A percentile compares a stretch with the other conserved stretches of the same genome.
Evolutionary conservation across 768 basidiomycete species (phyloP).

Genomic region (Suillus subaureus): DNA sequence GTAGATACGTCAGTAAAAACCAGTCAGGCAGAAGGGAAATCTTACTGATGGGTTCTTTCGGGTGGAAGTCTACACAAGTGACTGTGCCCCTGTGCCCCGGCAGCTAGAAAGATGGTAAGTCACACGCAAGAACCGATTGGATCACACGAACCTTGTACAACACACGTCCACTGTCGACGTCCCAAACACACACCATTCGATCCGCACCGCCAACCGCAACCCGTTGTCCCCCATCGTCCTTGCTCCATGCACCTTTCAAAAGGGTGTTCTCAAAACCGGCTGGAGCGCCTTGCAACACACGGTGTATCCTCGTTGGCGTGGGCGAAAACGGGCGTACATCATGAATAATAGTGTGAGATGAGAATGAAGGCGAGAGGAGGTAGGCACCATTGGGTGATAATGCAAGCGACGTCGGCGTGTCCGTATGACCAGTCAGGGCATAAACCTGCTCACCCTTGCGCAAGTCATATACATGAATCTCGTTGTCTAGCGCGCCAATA

Average conservation of each 20-base stretch:
- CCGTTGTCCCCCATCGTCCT: conserved; percentile 76
- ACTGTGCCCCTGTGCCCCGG: conserved; percentile 98
- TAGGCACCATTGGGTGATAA: conserved; percentile 88
- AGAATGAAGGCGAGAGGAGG: conserved; percentile 89
- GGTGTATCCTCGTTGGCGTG: conserved; percentile 78
- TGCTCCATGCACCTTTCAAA: conserved; percentile 86
- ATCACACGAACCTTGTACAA: conserved; percentile 68
- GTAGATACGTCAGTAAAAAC: conserved; percentile 7
- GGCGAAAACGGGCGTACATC: conserved; percentile 95
- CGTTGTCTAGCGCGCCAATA: conserved; percentile 93
- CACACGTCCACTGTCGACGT: conserved; percentile 74
- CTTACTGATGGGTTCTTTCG: conserved; percentile 93
- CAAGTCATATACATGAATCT: conserved; percentile 92
- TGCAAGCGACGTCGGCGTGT: conserved; percentile 92
- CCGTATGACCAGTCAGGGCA: conserved; percentile 80
- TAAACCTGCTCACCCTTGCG: conserved; percentile 84
- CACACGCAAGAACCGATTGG: not conserved
- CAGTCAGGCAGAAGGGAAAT: conserved; percentile 13
- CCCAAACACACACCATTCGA: conserved; percentile 85
- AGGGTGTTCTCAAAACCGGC: conserved; percentile 93
- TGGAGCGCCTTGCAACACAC: conserved; percentile 79
- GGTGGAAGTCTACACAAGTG: conserved; percentile 94
- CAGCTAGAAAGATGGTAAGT: conserved; percentile 47
- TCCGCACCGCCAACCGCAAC: conserved; percentile 92
- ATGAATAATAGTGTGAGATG: conserved; percentile 86